Evolutionary conservation across 2,329 filamentous ascomycete genomes (phyloP).

Genomic region (Diaporthe velutina): DNA sequence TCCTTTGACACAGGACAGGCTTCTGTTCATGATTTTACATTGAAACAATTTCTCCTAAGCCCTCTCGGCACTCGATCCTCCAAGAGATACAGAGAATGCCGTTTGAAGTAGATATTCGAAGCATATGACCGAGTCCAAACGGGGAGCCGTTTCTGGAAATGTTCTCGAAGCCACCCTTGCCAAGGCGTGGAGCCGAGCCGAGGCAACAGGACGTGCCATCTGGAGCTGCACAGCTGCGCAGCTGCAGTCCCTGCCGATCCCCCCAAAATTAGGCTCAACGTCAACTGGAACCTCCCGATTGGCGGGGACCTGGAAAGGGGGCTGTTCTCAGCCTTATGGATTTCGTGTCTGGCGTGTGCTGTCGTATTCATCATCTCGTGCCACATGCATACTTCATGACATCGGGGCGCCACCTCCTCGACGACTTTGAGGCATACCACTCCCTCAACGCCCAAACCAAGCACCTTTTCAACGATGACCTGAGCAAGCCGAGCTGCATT

Average conservation of each 20-base stretch:
- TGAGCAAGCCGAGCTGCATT: slow-evolving; percentile 20
- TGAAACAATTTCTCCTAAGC: not conserved
- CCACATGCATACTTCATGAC: not conserved
- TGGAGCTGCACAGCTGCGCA: slow-evolving; percentile 9
- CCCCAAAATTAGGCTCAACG: slow-evolving; percentile 25
- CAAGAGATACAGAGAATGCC: not conserved
- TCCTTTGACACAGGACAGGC: not conserved
- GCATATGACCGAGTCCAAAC: not conserved
- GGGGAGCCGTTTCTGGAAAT: slow-evolving; percentile 30
- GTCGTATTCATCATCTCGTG: slow-evolving; percentile 22
- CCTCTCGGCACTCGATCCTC: not conserved
- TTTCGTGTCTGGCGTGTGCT: slow-evolving; percentile 18
- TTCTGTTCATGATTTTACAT: not conserved
- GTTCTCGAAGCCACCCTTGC: slow-evolving; percentile 7
- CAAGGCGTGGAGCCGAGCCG: slow-evolving; percentile 25
- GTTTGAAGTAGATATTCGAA: not conserved
- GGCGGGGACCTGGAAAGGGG: slow-evolving; percentile 27
- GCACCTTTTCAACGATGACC: slow-evolving; percentile 29
- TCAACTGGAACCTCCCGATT: slow-evolving; percentile 30
- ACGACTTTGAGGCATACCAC: not conserved
- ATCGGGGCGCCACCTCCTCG: not conserved
- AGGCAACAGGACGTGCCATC: not conserved
- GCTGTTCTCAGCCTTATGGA: slow-evolving; percentile 20
- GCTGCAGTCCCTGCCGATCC: slow-evolving; percentile 36
- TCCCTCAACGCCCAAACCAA: not conserved